Conservation (phyloP, 2,329 filamentous ascomycete genomes). For the Chrysosporium keratinophilum region DNA sequence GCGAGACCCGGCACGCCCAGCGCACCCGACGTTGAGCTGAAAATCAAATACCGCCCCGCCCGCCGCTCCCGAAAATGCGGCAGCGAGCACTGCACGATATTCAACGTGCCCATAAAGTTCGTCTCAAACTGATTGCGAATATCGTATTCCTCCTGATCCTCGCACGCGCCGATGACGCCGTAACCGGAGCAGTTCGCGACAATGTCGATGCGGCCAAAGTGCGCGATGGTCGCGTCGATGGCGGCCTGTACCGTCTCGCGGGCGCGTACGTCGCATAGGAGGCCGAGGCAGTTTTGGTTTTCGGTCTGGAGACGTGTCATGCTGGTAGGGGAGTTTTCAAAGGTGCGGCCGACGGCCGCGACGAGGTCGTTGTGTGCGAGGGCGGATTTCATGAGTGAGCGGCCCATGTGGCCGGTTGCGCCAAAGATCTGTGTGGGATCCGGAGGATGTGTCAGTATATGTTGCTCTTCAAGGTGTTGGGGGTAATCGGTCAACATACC, state of each 20-base stretch:
- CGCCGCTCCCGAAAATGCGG: constrained; percentile 74
- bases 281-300: constrained; percentile 51
- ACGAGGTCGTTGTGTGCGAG: constrained; percentile 74
- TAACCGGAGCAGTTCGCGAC: constrained; percentile 92
- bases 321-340: constrained; percentile 61
- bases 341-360: constrained; percentile 70
- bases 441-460: not conserved
- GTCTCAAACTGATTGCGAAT: constrained; percentile 94
- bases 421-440: constrained; percentile 67
- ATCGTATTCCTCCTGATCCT: constrained; percentile 93
- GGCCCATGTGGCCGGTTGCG: constrained; percentile 92
- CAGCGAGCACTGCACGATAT: constrained; percentile 81
- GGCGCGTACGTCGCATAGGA: constrained; percentile 83
- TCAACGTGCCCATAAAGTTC: constrained; percentile 89
- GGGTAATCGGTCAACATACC: constrained; percentile 42
- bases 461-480: not conserved
- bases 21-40: constrained; percentile 83
- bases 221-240: constrained; percentile 57
- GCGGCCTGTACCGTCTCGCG: constrained; percentile 65
- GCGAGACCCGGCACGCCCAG: constrained; percentile 88
- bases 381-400: constrained; percentile 73
- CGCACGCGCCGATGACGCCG: constrained; percentile 87
- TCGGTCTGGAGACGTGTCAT: constrained; percentile 63
- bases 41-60: constrained; percentile 78
- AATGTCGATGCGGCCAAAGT: constrained; percentile 75